Evolutionary conservation across 768 basidiomycete genomes (phyloP).

Genomic region (Asterophora parasitica): DNA sequence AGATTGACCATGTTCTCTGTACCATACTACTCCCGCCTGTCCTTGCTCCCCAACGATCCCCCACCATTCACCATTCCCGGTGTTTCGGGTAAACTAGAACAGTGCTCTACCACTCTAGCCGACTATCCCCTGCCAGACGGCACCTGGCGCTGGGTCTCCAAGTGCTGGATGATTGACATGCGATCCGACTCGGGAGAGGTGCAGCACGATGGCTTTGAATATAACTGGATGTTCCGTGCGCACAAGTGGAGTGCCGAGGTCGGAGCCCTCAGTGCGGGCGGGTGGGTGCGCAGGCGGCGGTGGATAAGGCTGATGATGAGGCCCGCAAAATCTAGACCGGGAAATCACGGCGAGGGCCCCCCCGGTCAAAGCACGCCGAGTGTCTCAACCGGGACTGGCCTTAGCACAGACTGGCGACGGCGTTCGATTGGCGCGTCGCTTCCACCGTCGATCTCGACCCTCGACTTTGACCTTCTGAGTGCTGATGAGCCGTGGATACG

Average conservation of each 20-base stretch:
- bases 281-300: conserved; percentile 73
- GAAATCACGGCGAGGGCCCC: conserved; percentile 15
- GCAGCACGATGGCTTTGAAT: conserved; percentile 82
- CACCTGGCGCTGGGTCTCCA: conserved; percentile 77
- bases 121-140: conserved; percentile 77
- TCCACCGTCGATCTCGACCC: conserved; percentile 20
- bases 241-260: conserved; percentile 62
- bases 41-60: conserved; percentile 69
- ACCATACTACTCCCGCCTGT: conserved; percentile 64
- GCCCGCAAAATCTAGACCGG: conserved; percentile 33
- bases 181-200: conserved; percentile 68
- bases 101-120: conserved; percentile 52
- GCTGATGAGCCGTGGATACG: conserved; percentile 51
- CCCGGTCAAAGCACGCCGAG: conserved; percentile 4
- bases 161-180: conserved; percentile 87
- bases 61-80: conserved; percentile 65
- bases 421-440: conserved; percentile 28
- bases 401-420: conserved; percentile 8
- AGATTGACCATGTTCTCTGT: conserved; percentile 68
- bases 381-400: not conserved
- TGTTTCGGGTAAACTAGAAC: conserved; percentile 34
- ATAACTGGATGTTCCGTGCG: conserved; percentile 72
- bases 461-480: conserved; percentile 10
- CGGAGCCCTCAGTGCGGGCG: conserved; percentile 56
- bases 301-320: conserved; percentile 86